Percentiles rank a stretch among this genome's conserved stretches.
phyloP scores from a whole-genome alignment of 352 stramenopile genomes.

The Globisporangium apiculatum region DNA sequence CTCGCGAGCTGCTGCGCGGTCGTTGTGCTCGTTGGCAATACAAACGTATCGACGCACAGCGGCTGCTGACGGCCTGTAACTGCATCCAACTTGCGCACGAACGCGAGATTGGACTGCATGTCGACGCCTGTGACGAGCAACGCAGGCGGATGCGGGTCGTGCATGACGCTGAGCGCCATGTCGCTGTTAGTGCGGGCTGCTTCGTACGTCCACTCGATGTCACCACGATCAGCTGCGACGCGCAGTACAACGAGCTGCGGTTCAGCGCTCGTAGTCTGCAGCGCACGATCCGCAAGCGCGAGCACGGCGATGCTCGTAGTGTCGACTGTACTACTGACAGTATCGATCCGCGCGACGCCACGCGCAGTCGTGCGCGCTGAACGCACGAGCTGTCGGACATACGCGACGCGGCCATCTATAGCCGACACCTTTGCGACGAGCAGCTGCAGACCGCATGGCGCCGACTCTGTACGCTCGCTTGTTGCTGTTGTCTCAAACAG shows the following conservation, averaged over 20 bases:
- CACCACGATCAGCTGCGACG: neutral
- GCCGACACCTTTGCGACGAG: conserved; percentile 6
- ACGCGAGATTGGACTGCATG: neutral
- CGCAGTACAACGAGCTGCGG: conserved; percentile 6
- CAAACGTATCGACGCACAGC: conserved; percentile 9
- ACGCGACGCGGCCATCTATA: conserved; percentile 13
- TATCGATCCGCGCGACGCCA: conserved; percentile 1
- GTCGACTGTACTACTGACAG: no score
- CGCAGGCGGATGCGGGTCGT: neutral
- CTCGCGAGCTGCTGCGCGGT: conserved; percentile 5
- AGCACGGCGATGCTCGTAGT: no score
- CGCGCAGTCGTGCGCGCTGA: conserved; percentile 11
- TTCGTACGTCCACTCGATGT: conserved; percentile 5
- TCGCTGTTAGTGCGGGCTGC: conserved; percentile 1
- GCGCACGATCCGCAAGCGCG: no score
- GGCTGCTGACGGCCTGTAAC: neutral
- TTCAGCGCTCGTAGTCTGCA: neutral
- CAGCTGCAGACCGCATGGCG: neutral
- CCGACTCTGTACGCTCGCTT: no score
- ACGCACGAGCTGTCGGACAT: conserved; percentile 17
- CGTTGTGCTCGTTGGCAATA: conserved; percentile 7
- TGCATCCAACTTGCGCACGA: conserved; percentile 2
- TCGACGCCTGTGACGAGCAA: conserved; percentile 1
- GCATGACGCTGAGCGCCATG: neutral
- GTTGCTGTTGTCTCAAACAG: conserved; percentile 1